Evolutionary conservation across 129 eudicot species (phyloP), one percentile per base, ranked within the genome.

Genomic region (Flaveria sonorensis): DNA sequence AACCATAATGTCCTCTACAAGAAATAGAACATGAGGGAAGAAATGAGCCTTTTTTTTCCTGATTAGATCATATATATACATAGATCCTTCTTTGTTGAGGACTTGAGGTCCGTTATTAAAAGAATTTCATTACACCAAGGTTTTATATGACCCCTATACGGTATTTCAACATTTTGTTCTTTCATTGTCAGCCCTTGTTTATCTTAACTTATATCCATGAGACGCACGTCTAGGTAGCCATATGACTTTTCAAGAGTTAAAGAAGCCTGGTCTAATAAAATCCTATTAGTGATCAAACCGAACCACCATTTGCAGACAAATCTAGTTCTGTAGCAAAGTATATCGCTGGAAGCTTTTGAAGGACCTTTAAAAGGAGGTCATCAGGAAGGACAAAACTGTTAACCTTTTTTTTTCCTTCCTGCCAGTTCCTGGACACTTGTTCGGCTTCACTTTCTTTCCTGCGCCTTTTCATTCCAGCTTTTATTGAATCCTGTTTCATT

Each of bases 111-210:
- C 4, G 67, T 70, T 52, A 83, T 63, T 26, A 83, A 20, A 48
- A 83, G 62, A 6, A 74, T 28, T 24, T 83, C 87, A 11, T 83
- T 79, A 45, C 84, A 83, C 80, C 74, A 79, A 30, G 78, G 70
- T 56, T 68, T 83, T 55, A 83, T 45, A 63, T 78, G 81, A 10
- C 74, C 74, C 7, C 12, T 42, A 20, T 32, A 82, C 0, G 82
- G 70, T 51, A 76, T 76, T 3, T 61, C 43, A 6, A 82, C 30
- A 12, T 63, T 16, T 70, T 64, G 77, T 6, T 82, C 74, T 18
- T 70, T 72, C 74, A 76, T 12, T 43, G n/a, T 72, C 36, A 82
- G 53, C 11, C 74, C 73, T 1, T 63, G 62, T 24, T 42, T 66
- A n/a, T 62, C 81, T 76, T 82, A 78, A 1, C 40, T 6, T 51